phyloP scores from a whole-genome alignment of 2,329 filamentous ascomycete genomes.

The Fusarium nelsonii region DNA sequence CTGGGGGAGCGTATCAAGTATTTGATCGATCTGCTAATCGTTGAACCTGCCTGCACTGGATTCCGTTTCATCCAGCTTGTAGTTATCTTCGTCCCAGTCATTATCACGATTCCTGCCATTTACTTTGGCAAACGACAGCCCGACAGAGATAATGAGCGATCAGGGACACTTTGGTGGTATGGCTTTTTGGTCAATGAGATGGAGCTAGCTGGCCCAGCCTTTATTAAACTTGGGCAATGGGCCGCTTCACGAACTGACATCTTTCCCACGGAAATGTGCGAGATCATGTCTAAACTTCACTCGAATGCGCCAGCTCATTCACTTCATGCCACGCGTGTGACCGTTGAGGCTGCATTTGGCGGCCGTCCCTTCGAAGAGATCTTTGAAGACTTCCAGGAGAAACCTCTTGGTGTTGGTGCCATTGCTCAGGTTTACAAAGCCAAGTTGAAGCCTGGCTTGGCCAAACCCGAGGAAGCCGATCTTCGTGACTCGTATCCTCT shows the following conservation, averaged over 20 bases:
- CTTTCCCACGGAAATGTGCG: constrained; percentile 92
- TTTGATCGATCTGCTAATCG: constrained; percentile 77
- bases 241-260: constrained; percentile 96
- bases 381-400: constrained; percentile 94
- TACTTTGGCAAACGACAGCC: constrained; percentile 78
- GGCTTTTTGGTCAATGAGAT: constrained; percentile 86
- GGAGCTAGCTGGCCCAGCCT: constrained; percentile 93
- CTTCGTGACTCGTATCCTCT: constrained; percentile 63
- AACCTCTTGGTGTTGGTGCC: constrained; percentile 90
- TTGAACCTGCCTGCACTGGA: constrained; percentile 89
- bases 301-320: constrained; percentile 95
- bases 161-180: constrained; percentile 95
- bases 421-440: constrained; percentile 99
- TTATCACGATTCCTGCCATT: constrained; percentile 81
- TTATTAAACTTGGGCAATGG: constrained; percentile 99
- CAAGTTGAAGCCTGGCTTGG: constrained; percentile 84
- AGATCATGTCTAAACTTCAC: constrained; percentile 93
- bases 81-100: constrained; percentile 90
- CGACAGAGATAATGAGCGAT: constrained; percentile 78
- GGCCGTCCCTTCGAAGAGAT: constrained; percentile 87
- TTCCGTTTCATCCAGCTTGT: constrained; percentile 89
- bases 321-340: constrained; percentile 80
- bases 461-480: constrained; percentile 71
- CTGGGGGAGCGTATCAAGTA: constrained; percentile 71
- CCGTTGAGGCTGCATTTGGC: constrained; percentile 83